phyloP scores from a whole-genome alignment of 2,329 filamentous ascomycete genomes.

The Ciborinia camelliae region DNA sequence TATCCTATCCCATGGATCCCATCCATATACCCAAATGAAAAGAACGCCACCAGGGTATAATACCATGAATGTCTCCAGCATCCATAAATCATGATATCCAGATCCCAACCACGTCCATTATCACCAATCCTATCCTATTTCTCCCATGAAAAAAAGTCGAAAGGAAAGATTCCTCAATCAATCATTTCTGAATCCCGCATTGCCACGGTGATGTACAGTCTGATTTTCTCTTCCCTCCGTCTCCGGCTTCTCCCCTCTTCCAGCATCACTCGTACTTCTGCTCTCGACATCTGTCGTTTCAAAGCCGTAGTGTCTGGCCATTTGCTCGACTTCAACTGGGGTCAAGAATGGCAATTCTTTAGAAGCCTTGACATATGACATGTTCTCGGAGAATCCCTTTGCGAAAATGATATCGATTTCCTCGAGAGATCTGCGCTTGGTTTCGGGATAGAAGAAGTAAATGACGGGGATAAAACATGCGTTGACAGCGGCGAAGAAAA shows the following conservation, averaged over 20 bases:
- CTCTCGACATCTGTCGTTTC: conserved; percentile 32
- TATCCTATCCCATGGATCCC: too few relatives aligned
- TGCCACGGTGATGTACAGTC: conserved; percentile 5
- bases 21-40: neutral
- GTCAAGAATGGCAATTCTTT: conserved; percentile 53
- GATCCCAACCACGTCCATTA: conserved; percentile 4
- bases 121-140: neutral
- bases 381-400: conserved; percentile 57
- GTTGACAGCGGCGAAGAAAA: conserved; percentile 41
- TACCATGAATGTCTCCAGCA: conserved; percentile 7
- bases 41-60: conserved; percentile 14
- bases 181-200: conserved; percentile 17
- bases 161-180: neutral
- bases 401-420: conserved; percentile 68
- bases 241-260: conserved; percentile 13
- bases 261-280: conserved; percentile 26
- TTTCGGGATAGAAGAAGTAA: conserved; percentile 47
- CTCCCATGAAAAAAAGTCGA: neutral
- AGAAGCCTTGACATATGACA: conserved; percentile 56
- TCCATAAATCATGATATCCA: conserved; percentile 11
- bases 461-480: conserved; percentile 41
- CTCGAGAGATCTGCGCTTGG: conserved; percentile 55
- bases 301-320: conserved; percentile 34
- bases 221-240: conserved; percentile 10
- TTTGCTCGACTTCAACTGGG: conserved; percentile 49